These are phyloP conservation scores for Podochytrium sp. DNA, from an alignment of 192 early-diverging fungal species.

Conservation along the genomic window DNA sequence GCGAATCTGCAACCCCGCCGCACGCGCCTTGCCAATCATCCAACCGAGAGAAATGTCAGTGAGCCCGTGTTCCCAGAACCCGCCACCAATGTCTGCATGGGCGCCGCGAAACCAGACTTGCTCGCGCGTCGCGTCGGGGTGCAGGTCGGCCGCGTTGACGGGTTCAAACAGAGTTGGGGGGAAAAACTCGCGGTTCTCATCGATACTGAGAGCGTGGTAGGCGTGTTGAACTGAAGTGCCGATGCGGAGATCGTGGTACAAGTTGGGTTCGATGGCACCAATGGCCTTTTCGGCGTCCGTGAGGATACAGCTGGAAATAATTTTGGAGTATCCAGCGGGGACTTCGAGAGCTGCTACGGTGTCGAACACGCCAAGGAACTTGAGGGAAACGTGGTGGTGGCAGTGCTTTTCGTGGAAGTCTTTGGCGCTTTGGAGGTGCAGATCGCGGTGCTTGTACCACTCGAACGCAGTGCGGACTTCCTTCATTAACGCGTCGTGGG, in stretches of 20 bases:
- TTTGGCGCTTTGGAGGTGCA: not conserved
- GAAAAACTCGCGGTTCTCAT: conserved; percentile 28
- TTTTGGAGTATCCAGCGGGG: not conserved
- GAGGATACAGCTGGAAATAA: not conserved
- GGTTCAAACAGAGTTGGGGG: conserved; percentile 21
- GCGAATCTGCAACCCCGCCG: not conserved
- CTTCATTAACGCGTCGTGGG: conserved; percentile 5
- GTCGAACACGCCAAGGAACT: conserved; percentile 25
- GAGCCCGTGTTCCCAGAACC: conserved; percentile 31
- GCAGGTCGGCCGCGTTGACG: not conserved
- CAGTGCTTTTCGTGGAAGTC: conserved; percentile 24
- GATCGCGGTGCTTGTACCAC: conserved; percentile 12
- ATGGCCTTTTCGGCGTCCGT: not conserved
- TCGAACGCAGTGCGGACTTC: conserved; percentile 15
- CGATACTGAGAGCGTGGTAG: conserved; percentile 29
- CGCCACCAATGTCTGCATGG: conserved; percentile 35
- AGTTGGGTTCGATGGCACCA: conserved; percentile 18
- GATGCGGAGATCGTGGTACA: conserved; percentile 22
- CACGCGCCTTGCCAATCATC: conserved; percentile 33
- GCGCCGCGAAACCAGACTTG: conserved; percentile 31
- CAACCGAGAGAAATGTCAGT: conserved; percentile 22
- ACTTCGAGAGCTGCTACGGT: conserved; percentile 16
- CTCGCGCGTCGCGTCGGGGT: not conserved
- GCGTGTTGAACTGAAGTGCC: conserved; percentile 20
- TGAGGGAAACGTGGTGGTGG: conserved; percentile 15